Evolutionary conservation across 495 filamentous ascomycete species (phyloP), one percentile per base, ranked within the genome.

Genomic region (Penicillium atrosanguineum): DNA sequence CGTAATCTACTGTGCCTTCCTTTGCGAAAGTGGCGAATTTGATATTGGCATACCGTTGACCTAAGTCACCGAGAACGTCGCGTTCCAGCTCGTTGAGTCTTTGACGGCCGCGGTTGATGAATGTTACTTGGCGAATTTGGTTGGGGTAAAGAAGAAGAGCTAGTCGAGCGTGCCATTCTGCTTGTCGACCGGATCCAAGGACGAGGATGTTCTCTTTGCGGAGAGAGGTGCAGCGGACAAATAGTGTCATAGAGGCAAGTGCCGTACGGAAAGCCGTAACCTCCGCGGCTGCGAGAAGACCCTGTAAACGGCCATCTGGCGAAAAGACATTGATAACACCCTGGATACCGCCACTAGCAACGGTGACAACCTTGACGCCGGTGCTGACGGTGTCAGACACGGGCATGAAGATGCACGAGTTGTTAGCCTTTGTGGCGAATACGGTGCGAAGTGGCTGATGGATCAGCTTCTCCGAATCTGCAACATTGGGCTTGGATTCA

Each of bases 231-330:
- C 73, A 70, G 19, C 92, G 85, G 31, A 83, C 83, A 38, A 79
- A 79, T 2, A 96, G 76, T 0, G 95, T 81, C 66, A 90, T 85
- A 12, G 87, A 83, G 2, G 89, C 87, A 9, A 97, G 79, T 0
- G 94, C 94, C 2, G 94, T 97, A 58, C 94, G 89, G 71, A 97
- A 98, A 6, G 90, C 92, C 3, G 94, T 97, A 9, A 97, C 70
- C 48, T 91, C 88, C 55, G 84, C 82, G 21, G 94, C 94, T 62
- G 90, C 87, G 38, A 98, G 72, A 46, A 97, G 79, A 19, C 89
- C 94, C 14, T 86, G 73, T 1, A 92, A 84, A 7, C 75, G 70
- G 50, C 94, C 93, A 7, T 79, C 61, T 8, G 80, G 74, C 53
- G 78, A 79, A 58, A 95, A 85, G 19, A 97, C 76, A 42, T 91